phyloP scores from a whole-genome alignment of 83 land plant genomes.

The Picea engelmannii region DNA sequence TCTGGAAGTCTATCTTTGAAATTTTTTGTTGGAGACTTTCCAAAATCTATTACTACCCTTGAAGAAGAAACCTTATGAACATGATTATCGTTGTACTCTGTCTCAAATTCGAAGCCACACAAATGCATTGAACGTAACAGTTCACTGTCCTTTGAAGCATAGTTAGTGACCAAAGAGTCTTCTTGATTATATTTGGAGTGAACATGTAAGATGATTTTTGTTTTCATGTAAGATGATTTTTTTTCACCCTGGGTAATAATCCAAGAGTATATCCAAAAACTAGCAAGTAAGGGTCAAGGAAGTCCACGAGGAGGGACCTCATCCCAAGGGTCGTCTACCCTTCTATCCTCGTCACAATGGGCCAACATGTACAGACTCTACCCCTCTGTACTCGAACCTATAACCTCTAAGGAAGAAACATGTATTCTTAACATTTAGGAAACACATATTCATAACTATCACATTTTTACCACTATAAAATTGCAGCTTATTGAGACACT shows the following conservation, averaged over 20 bases:
- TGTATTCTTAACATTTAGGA: too few relatives aligned
- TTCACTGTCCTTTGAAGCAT: conserved; percentile 81
- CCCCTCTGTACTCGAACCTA: too few relatives aligned
- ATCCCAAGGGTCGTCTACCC: too few relatives aligned
- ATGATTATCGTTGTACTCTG: conserved; percentile 47
- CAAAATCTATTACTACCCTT: conserved; percentile 57
- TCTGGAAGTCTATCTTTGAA: conserved; percentile 69
- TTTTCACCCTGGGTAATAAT: too few relatives aligned
- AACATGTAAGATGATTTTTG: conserved; percentile 23
- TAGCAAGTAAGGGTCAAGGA: too few relatives aligned
- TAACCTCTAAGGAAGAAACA: too few relatives aligned
- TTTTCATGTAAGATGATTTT: too few relatives aligned
- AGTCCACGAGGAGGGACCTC: too few relatives aligned
- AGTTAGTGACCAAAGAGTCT: conserved; percentile 87
- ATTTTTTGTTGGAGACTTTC: conserved; percentile 50
- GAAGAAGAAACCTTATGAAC: conserved; percentile 7
- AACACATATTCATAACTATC: conserved; percentile 37
- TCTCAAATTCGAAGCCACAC: conserved; percentile 55
- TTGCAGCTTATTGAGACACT: conserved; percentile 65
- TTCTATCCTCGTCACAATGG: too few relatives aligned
- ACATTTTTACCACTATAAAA: conserved; percentile 85
- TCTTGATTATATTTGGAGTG: conserved; percentile 92
- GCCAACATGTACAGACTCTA: too few relatives aligned
- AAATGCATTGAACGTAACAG: conserved; percentile 80
- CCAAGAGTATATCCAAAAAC: too few relatives aligned